Evolutionary conservation across 148 eudicot species (phyloP).

Genomic region (Diospyros lotus): DNA sequence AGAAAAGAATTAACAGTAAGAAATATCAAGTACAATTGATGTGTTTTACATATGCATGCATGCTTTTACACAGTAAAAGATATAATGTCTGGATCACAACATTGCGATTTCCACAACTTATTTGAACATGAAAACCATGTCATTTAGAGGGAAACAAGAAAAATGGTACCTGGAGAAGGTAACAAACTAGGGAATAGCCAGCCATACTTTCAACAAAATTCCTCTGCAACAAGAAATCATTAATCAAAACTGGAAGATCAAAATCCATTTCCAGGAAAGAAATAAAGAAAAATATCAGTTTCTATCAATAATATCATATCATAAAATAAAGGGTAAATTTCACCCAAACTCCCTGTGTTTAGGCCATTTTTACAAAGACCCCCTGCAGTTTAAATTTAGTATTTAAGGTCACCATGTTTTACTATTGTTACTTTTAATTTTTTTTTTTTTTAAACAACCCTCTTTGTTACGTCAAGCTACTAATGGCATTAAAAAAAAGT

Average conservation of each 20-base stretch:
- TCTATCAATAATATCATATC: too few relatives aligned
- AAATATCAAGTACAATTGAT: not conserved
- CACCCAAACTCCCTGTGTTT: too few relatives aligned
- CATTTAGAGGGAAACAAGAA: slow-evolving; percentile 6
- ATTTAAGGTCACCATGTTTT: too few relatives aligned
- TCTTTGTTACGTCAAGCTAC: too few relatives aligned
- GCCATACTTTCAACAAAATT: slow-evolving; percentile 99
- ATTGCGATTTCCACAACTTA: not conserved
- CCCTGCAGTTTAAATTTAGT: too few relatives aligned
- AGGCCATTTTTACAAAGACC: too few relatives aligned
- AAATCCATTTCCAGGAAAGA: not conserved
- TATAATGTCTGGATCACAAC: not conserved
- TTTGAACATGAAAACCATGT: not conserved
- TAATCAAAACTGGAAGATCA: slow-evolving; percentile 7
- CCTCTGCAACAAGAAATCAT: slow-evolving; percentile 57
- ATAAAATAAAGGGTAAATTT: too few relatives aligned
- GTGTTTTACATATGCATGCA: not conserved
- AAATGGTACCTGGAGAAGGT: slow-evolving; percentile 77
- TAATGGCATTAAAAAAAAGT: too few relatives aligned
- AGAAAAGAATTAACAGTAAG: not conserved
- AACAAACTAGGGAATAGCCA: slow-evolving; percentile 97
- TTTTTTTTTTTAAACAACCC: too few relatives aligned
- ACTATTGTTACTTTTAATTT: too few relatives aligned
- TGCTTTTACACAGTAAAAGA: not conserved
- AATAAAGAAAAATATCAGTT: not conserved